Evolutionary conservation across 2,329 filamentous ascomycete species (phyloP).

Genomic region (Phialophora verrucosa): DNA sequence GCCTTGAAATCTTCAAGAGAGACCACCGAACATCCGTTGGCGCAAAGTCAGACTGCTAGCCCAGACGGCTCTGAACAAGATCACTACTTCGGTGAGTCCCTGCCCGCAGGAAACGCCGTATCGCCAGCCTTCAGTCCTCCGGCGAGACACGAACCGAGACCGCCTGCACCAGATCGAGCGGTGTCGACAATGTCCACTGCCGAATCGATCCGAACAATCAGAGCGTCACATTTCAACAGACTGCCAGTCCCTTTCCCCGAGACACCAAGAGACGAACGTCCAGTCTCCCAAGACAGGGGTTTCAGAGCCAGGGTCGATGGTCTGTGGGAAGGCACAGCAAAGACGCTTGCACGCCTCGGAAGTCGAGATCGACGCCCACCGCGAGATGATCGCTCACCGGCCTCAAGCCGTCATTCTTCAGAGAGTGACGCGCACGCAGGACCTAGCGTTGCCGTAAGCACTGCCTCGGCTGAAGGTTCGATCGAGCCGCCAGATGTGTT

Average conservation of each 20-base stretch:
- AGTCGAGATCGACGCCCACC: conserved; percentile 46
- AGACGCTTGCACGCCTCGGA: conserved; percentile 30
- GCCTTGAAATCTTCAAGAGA: conserved; percentile 57
- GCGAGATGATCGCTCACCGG: conserved; percentile 43
- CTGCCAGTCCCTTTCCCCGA: conserved; percentile 21
- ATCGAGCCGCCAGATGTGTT: conserved; percentile 49
- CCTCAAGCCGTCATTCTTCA: conserved; percentile 37
- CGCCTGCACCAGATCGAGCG: conserved; percentile 48
- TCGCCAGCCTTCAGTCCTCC: conserved; percentile 37
- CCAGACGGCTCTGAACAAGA: conserved; percentile 57
- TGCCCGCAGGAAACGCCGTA: conserved; percentile 23
- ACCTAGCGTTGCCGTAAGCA: conserved; percentile 53
- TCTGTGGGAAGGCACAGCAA: conserved; percentile 37
- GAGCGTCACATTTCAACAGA: conserved; percentile 43
- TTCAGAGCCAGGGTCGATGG: conserved; percentile 35
- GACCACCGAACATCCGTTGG: conserved; percentile 71
- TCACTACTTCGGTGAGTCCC: conserved; percentile 47
- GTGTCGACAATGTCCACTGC: conserved; percentile 54
- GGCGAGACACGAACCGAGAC: conserved; percentile 42
- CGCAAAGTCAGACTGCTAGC: conserved; percentile 74
- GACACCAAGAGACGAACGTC: conserved; percentile 24
- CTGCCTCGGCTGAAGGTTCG: conserved; percentile 52
- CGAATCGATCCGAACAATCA: conserved; percentile 54
- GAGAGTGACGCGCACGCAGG: conserved; percentile 46
- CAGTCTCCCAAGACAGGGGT: conserved; percentile 27